Conservation (phyloP, 257 asterid species). For the Capsicum chinense region DNA sequence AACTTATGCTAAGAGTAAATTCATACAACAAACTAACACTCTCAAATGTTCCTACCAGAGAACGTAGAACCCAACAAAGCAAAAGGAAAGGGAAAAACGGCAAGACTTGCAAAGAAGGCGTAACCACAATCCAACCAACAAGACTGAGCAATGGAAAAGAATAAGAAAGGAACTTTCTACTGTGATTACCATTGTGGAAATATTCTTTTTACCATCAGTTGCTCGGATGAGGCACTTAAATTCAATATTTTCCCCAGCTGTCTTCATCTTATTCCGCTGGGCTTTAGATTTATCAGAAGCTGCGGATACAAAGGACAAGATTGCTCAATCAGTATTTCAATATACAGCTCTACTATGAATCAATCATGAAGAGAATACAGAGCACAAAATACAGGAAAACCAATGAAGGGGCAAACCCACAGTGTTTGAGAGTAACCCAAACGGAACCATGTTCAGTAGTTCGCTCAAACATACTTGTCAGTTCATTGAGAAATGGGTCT, state of each 20-base stretch:
- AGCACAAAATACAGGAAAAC: slow-evolving; percentile 14
- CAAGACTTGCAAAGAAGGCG: no score
- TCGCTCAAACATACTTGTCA: slow-evolving; percentile 75
- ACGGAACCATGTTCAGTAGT: slow-evolving; percentile 78
- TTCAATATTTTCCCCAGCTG: slow-evolving; percentile 71
- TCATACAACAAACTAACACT: neutral
- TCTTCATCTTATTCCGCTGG: slow-evolving; percentile 65
- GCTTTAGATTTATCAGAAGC: slow-evolving; percentile 84
- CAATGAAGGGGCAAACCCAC: slow-evolving; percentile 45
- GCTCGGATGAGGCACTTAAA: slow-evolving; percentile 81
- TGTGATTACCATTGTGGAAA: slow-evolving; percentile 61
- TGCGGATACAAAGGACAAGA: slow-evolving; percentile 32
- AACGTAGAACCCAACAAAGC: slow-evolving; percentile 9
- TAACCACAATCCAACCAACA: neutral
- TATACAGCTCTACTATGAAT: neutral
- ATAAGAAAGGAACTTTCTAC: neutral
- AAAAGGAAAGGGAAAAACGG: neutral
- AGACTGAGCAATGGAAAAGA: neutral
- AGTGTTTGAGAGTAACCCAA: slow-evolving; percentile 81
- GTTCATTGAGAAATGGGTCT: slow-evolving; percentile 80
- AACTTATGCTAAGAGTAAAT: neutral
- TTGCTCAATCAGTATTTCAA: neutral
- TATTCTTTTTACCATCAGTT: slow-evolving; percentile 81
- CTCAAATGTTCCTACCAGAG: neutral
- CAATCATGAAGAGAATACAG: slow-evolving; percentile 23